Evolutionary conservation across 2,329 filamentous ascomycete species (phyloP).

Genomic region (Trichoderma breve): DNA sequence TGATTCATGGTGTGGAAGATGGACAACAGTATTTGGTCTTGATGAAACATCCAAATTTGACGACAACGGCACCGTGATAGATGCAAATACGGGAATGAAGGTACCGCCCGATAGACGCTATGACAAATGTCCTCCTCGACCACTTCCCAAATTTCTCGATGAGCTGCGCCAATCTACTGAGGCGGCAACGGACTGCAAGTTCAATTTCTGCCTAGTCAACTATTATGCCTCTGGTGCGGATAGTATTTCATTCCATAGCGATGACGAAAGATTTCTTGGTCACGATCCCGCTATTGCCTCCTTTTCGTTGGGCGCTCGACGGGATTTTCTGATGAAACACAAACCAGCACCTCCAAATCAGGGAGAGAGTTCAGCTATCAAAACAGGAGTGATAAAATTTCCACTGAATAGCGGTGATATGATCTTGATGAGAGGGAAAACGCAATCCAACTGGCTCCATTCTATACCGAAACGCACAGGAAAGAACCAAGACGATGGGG

Average conservation of each 20-base stretch:
- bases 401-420: constrained; percentile 68
- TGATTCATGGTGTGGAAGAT: constrained; percentile 28
- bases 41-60: constrained; percentile 64
- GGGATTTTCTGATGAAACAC: constrained; percentile 79
- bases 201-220: constrained; percentile 80
- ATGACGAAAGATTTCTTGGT: constrained; percentile 77
- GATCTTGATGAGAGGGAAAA: constrained; percentile 72
- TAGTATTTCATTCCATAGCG: constrained; percentile 76
- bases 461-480: constrained; percentile 73
- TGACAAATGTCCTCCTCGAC: constrained; percentile 58
- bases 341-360: constrained; percentile 53
- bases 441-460: constrained; percentile 76
- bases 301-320: constrained; percentile 66
- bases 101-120: constrained; percentile 53
- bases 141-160: constrained; percentile 68
- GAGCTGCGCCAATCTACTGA: constrained; percentile 62
- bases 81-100: constrained; percentile 41
- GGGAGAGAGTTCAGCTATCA: neutral
- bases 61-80: constrained; percentile 41
- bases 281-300: constrained; percentile 69
- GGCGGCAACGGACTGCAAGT: constrained; percentile 61
- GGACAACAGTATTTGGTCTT: constrained; percentile 57
- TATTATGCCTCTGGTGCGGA: constrained; percentile 78
- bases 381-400: constrained; percentile 44
- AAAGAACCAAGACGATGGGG: constrained; percentile 59